Evolutionary conservation across 257 asterid species (phyloP), one percentile per base, ranked within the genome.

Genomic region (Solanum pennellii): DNA sequence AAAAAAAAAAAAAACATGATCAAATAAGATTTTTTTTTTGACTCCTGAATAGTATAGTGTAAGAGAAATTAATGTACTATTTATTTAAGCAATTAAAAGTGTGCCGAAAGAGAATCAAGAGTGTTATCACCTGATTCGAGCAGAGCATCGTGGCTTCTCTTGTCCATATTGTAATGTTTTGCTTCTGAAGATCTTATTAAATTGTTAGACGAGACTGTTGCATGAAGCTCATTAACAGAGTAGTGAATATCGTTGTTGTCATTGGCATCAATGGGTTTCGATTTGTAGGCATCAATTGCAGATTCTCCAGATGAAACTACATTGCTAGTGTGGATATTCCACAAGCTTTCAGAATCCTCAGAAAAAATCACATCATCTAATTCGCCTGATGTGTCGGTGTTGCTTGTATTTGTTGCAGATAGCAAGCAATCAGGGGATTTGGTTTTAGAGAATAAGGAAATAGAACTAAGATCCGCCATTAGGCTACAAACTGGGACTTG

Each of bases 371-470:
- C 96, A 45, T 93, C 98, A 49, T 94, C 98, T 65, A 65, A 65
- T 74, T 91, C 96, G 3, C 86, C 89, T 0, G 96, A 92, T 9
- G 94, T 85, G 4, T 91, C 91, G 8, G 94, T 90, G 88, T 89
- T 91, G 88, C 93, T 92, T 42, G 83, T 77, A 35, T 89, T 93
- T 76, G 95, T 91, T 7, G 87, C 91, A 23, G 98, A 94, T 3
- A 95, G 88, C 79, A 93, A 65, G 89, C 98, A 95, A 85, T 95
- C 96, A 1, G 91, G 89, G 60, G 98, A 91, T 65, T 83, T 27
- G 84, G 2, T 80, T 23, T 80, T 80, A 27, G 84, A 8, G 16
- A 47, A 7, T 16, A 4, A 27, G 68, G 29, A 44, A 80, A 18
- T 80, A 1, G 42, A 79, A 45, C 41, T 56, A 79, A 21, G 14